A percentile compares a stretch with the other conserved stretches of the same genome.
phyloP scores from a whole-genome alignment of 441 rosid species.

The Populus hybrid region DNA sequence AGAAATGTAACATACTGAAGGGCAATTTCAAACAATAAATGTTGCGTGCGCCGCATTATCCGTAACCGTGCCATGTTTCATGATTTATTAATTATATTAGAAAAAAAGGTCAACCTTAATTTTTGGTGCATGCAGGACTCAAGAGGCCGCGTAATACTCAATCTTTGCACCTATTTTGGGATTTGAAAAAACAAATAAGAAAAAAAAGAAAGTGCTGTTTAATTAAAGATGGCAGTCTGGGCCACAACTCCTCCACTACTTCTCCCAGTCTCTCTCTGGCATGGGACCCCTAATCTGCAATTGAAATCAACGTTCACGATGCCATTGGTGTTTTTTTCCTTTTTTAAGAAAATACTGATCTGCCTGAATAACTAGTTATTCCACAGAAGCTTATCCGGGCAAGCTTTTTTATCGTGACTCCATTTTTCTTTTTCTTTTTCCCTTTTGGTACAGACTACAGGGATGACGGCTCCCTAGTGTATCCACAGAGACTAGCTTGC shows the following conservation, averaged over 20 bases:
- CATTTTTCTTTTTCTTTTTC: no score
- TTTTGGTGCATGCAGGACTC: background rate
- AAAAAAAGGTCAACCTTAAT: background rate
- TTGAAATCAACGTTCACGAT: background rate
- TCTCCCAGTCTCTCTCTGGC: no score
- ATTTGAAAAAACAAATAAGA: no score
- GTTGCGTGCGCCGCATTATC: background rate
- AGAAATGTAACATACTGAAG: no score
- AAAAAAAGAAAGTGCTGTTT: background rate
- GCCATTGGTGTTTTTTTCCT: background rate
- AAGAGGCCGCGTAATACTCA: background rate
- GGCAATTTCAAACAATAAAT: no score
- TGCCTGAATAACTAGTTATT: no score
- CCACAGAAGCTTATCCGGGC: no score
- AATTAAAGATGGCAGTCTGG: background rate
- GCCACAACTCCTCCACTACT: background rate
- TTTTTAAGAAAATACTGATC: background rate
- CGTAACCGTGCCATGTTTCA: background rate
- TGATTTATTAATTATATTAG: background rate
- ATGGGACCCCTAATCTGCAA: no score
- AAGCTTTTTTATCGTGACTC: no score
- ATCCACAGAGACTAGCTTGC: no score
- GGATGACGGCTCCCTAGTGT: no score
- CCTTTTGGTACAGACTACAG: no score
- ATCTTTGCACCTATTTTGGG: background rate